A percentile compares a stretch with the other conserved stretches of the same genome.
Conservation (phyloP, 495 filamentous ascomycete genomes). For the Penicillium canariense region DNA sequence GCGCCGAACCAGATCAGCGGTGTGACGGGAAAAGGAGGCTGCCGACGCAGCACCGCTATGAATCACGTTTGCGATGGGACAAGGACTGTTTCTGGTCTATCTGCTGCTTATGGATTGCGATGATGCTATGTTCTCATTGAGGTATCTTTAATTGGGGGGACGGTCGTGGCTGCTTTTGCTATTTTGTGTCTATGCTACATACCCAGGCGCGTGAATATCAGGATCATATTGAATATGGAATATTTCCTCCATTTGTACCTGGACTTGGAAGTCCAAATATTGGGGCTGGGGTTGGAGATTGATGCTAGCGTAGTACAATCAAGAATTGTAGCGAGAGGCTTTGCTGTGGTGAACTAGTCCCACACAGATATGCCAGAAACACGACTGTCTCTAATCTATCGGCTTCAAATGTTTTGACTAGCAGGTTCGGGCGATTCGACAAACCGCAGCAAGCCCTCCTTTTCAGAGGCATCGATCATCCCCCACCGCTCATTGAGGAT, state of each 20-base stretch:
- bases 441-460: slow-evolving; percentile 24
- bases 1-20: slow-evolving; percentile 25
- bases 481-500: slow-evolving; percentile 36
- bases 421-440: slow-evolving; percentile 12
- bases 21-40: slow-evolving; percentile 11
- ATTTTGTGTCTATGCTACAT: slow-evolving; percentile 10
- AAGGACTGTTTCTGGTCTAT: slow-evolving; percentile 11
- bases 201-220: slow-evolving; percentile 15
- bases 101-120: neutral
- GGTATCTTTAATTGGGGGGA: neutral
- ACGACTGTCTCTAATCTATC: too few relatives aligned
- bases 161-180: neutral
- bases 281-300: too few relatives aligned
- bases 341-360: too few relatives aligned
- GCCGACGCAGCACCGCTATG: too few relatives aligned
- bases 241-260: neutral
- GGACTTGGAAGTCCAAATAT: too few relatives aligned
- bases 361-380: too few relatives aligned
- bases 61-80: too few relatives aligned
- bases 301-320: too few relatives aligned
- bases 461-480: slow-evolving; percentile 20
- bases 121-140: neutral
- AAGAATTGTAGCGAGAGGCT: too few relatives aligned
- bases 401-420: neutral
- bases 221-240: neutral